Percentiles rank a stretch among this genome's conserved stretches.
Conservation (phyloP, 495 filamentous ascomycete species). For the Lepidopterella palustris region DNA sequence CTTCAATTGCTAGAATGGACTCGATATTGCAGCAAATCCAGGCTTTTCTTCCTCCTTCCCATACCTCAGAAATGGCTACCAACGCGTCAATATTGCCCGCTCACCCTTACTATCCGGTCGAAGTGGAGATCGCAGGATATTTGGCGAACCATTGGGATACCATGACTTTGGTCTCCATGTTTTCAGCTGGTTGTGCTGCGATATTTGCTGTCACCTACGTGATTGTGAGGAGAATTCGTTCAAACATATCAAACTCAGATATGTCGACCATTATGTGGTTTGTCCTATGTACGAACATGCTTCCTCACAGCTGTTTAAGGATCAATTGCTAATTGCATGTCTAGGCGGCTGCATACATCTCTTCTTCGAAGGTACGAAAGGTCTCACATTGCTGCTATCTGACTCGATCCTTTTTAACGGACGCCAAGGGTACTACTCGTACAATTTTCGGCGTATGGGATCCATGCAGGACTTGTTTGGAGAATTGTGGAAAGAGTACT, state of each 20-base stretch:
- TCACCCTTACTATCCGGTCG: conserved; percentile 70
- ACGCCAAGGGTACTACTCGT: conserved; percentile 63
- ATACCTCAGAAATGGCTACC: not conserved
- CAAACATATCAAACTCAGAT: conserved; percentile 41
- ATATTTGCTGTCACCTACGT: conserved; percentile 44
- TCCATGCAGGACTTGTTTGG: conserved; percentile 58
- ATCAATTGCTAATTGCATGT: conserved; percentile 1
- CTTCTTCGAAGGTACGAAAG: conserved; percentile 61
- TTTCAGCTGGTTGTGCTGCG: conserved; percentile 41
- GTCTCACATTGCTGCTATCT: not conserved
- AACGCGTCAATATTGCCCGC: not conserved
- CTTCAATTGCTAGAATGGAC: not conserved
- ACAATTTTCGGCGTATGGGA: conserved; percentile 57
- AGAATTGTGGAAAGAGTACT: conserved; percentile 87
- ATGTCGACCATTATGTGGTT: conserved; percentile 57
- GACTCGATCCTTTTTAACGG: not conserved
- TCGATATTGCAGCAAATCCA: not conserved
- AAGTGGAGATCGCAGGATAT: conserved; percentile 55
- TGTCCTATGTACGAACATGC: conserved; percentile 45
- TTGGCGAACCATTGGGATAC: conserved; percentile 49
- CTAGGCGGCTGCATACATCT: conserved; percentile 63
- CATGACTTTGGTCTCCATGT: conserved; percentile 42
- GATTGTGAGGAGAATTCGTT: conserved; percentile 40
- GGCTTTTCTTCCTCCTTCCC: not conserved
- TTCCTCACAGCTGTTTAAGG: not conserved